phyloP scores from a whole-genome alignment of 2,329 filamentous ascomycete genomes.

The Geosmithia flava region DNA sequence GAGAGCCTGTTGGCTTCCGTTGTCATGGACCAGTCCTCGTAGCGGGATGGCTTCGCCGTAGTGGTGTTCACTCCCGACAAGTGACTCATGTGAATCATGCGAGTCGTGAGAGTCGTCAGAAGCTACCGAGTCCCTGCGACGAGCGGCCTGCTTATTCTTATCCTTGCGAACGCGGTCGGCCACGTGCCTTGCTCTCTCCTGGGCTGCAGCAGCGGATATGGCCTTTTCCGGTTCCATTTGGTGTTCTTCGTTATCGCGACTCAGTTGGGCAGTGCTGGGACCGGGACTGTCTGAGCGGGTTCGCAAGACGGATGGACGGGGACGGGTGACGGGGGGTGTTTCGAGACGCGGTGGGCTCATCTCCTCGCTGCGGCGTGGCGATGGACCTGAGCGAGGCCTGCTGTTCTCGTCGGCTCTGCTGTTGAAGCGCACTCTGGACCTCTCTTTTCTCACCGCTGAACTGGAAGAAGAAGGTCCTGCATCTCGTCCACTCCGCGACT shows the following conservation, averaged over 20 bases:
- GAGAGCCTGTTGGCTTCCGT: background rate
- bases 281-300: conserved; percentile 26
- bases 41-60: background rate
- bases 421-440: conserved; percentile 35
- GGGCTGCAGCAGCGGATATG: conserved; percentile 25
- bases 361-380: background rate
- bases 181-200: conserved; percentile 27
- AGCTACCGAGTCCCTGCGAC: background rate
- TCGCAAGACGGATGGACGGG: conserved; percentile 28
- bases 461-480: background rate
- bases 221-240: conserved; percentile 10
- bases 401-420: conserved; percentile 22
- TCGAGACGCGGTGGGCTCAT: background rate
- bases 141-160: conserved; percentile 3
- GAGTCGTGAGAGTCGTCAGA: background rate
- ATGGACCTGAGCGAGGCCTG: background rate
- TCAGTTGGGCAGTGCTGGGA: conserved; percentile 12
- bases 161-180: conserved; percentile 20
- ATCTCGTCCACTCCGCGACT: background rate
- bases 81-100: background rate
- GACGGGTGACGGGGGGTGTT: conserved; percentile 9
- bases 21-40: background rate
- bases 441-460: conserved; percentile 22
- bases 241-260: conserved; percentile 7
- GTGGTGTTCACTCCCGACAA: background rate